Conservation (phyloP, 106 monocot genomes). For the Narthecium ossifragum region DNA sequence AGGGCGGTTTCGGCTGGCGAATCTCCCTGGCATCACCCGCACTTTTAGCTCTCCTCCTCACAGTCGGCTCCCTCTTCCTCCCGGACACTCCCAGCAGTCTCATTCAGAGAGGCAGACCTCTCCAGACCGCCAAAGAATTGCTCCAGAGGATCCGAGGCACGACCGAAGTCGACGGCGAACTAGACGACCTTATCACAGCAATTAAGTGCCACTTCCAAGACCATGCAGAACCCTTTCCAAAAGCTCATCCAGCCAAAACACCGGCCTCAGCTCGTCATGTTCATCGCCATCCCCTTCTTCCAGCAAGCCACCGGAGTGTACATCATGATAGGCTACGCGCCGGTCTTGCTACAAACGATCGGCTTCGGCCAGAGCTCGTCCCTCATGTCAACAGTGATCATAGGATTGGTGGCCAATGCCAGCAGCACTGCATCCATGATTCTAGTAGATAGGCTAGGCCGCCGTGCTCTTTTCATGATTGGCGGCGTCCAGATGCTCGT, state of each 20-base stretch:
- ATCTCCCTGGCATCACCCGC: conserved; percentile 24
- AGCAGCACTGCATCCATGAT: conserved; percentile 10
- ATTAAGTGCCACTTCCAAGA: neutral
- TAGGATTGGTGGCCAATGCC: conserved; percentile 18
- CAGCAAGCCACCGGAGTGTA: conserved; percentile 51
- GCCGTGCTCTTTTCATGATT: conserved; percentile 21
- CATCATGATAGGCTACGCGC: conserved; percentile 40
- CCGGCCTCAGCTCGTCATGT: conserved; percentile 51
- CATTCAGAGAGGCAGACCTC: neutral
- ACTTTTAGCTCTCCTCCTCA: conserved; percentile 20
- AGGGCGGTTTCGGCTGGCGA: conserved; percentile 28
- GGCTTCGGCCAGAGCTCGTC: conserved; percentile 35
- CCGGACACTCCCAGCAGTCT: conserved; percentile 37
- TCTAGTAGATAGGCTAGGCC: conserved; percentile 22
- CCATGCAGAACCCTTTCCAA: conserved; percentile 3
- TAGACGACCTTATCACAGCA: conserved; percentile 24
- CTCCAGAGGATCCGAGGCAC: conserved; percentile 43
- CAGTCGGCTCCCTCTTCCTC: conserved; percentile 24
- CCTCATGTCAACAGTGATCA: conserved; percentile 28
- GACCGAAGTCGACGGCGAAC: conserved; percentile 25
- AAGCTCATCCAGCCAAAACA: conserved; percentile 6
- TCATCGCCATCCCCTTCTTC: conserved; percentile 27
- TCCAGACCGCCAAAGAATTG: neutral
- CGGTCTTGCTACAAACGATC: conserved; percentile 28
- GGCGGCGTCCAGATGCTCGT: conserved; percentile 30